phyloP scores from a whole-genome alignment of 1,139 yeast genomes.

The Debaryomyces coudertii region DNA sequence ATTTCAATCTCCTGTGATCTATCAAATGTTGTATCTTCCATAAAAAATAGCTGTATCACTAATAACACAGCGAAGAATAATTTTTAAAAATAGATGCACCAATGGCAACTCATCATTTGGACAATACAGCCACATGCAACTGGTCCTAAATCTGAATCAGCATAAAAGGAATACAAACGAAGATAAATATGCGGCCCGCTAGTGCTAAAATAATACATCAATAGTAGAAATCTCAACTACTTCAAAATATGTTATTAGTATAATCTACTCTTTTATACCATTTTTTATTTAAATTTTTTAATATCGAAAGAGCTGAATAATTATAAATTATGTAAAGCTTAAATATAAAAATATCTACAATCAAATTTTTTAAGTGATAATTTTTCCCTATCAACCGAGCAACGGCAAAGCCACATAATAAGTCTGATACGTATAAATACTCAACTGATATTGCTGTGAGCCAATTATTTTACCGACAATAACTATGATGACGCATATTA shows the following conservation, averaged over 20 bases:
- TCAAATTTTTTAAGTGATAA: no score
- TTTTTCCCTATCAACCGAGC: slow-evolving; percentile 58
- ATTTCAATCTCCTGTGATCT: slow-evolving; percentile 4
- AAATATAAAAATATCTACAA: no score
- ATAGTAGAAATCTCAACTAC: slow-evolving; percentile 52
- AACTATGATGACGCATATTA: slow-evolving; percentile 34
- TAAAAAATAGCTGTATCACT: slow-evolving; percentile 41
- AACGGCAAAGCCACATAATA: slow-evolving; percentile 47
- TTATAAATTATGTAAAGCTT: no score
- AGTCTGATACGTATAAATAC: slow-evolving; percentile 33
- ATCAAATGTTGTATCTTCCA: slow-evolving; percentile 50
- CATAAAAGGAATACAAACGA: slow-evolving; percentile 45
- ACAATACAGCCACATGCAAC: slow-evolving; percentile 48
- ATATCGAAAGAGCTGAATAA: no score
- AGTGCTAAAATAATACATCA: slow-evolving; percentile 52
- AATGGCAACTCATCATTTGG: slow-evolving; percentile 44
- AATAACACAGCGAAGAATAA: slow-evolving; percentile 52
- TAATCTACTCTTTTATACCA: no score
- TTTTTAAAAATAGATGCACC: slow-evolving; percentile 49
- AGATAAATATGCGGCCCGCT: slow-evolving; percentile 45
- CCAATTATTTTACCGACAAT: slow-evolving; percentile 42
- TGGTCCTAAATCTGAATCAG: slow-evolving; percentile 50
- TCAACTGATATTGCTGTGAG: slow-evolving; percentile 31
- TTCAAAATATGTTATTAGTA: no score
- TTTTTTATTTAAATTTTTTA: no score